Conservation (phyloP, 805 yeast genomes). For the Saccharomycopsis malanga region DNA sequence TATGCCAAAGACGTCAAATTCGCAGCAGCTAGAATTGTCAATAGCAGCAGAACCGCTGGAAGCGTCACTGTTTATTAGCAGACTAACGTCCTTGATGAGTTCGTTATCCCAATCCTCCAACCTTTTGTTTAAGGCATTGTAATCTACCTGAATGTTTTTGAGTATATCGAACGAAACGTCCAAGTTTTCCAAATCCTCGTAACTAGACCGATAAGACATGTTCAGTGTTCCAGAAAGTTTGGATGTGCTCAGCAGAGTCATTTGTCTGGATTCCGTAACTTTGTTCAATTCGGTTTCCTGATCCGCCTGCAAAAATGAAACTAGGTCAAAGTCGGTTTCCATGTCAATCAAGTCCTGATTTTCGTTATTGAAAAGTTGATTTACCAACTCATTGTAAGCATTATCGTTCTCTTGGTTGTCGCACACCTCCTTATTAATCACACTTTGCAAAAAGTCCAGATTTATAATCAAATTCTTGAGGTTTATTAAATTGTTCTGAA, state of each 20-base stretch:
- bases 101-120: slow-evolving; percentile 14
- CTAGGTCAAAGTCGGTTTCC: background rate
- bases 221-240: background rate
- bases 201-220: background rate
- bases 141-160: background rate
- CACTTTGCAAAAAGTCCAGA: slow-evolving; percentile 14
- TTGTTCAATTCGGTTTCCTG: background rate
- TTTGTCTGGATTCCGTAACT: background rate
- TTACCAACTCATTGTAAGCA: slow-evolving; percentile 9
- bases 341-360: slow-evolving; percentile 4
- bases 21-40: slow-evolving; percentile 11
- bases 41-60: background rate
- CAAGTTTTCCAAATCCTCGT: slow-evolving; percentile 11
- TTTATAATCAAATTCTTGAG: slow-evolving; percentile 16
- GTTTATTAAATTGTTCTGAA: slow-evolving; percentile 17
- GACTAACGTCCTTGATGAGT: slow-evolving; percentile 13
- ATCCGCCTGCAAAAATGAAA: background rate
- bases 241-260: background rate
- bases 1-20: slow-evolving; percentile 12
- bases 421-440: slow-evolving; percentile 8
- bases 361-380: slow-evolving; percentile 12
- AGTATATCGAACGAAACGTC: slow-evolving; percentile 9
- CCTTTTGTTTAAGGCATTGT: background rate
- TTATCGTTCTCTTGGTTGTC: background rate
- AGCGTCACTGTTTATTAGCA: slow-evolving; percentile 5